Conservation (phyloP, 768 basidiomycete genomes). For the Collybia nuda region DNA sequence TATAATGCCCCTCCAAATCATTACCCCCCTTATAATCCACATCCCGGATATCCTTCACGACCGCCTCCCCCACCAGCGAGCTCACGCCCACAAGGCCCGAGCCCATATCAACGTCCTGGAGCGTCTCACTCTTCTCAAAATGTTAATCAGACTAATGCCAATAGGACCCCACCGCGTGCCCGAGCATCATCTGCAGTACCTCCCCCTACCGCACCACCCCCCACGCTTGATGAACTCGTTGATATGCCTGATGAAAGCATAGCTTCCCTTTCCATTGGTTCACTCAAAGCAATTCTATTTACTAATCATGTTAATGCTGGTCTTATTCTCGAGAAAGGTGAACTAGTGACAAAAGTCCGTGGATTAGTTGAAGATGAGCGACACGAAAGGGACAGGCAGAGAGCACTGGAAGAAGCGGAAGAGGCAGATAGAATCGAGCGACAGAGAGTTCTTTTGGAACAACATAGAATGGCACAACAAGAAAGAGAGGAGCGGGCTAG, state of each 20-base stretch:
- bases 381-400: constrained; percentile 48
- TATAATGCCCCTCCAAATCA: constrained; percentile 9
- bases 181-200: constrained; percentile 39
- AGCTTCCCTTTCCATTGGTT: constrained; percentile 60
- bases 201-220: constrained; percentile 40
- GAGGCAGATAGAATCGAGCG: constrained; percentile 40
- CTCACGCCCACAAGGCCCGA: constrained; percentile 17
- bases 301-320: constrained; percentile 80
- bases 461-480: constrained; percentile 24
- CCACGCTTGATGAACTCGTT: constrained; percentile 70
- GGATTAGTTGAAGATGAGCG: constrained; percentile 65
- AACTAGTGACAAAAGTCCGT: constrained; percentile 72
- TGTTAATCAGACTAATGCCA: constrained; percentile 12
- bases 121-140: constrained; percentile 21
- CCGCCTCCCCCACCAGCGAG: constrained; percentile 12
- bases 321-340: constrained; percentile 82
- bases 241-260: constrained; percentile 57
- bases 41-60: constrained; percentile 1
- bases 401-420: constrained; percentile 43
- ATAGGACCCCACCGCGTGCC: constrained; percentile 35
- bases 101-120: constrained; percentile 18
- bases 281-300: constrained; percentile 78
- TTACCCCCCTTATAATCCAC: constrained; percentile 4
- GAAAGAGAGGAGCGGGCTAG: constrained; percentile 25
- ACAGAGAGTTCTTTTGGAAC: constrained; percentile 36